Evolutionary conservation across 1,284 basidiomycete genomes (phyloP).

Genomic region (Puccinia polysora): DNA sequence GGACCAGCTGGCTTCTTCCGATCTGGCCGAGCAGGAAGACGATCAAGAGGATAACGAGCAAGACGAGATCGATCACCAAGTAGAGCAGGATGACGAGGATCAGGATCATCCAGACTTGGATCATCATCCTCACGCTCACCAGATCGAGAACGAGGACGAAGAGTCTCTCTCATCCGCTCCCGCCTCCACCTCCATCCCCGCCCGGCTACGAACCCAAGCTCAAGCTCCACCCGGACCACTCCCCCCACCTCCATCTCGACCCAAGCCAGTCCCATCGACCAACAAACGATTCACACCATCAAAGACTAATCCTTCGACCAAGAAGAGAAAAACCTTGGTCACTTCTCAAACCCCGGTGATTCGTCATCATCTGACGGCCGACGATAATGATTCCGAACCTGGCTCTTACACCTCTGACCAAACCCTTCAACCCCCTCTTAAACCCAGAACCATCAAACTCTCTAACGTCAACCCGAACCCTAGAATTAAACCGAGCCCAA

Average conservation of each 20-base stretch:
- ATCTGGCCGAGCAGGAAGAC: neutral
- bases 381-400: conserved; percentile 6
- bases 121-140: too few relatives aligned
- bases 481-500: conserved; percentile 7
- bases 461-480: conserved; percentile 1
- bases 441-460: neutral
- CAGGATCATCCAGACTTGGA: neutral
- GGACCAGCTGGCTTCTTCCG: conserved; percentile 38
- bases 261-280: too few relatives aligned
- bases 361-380: neutral
- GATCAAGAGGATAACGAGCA: conserved; percentile 29
- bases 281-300: too few relatives aligned
- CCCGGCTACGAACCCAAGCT: neutral
- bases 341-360: neutral
- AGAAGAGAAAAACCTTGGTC: neutral
- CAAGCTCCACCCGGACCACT: too few relatives aligned
- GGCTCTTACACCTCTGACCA: conserved; percentile 26
- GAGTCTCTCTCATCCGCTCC: neutral
- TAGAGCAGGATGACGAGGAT: neutral
- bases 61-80: neutral
- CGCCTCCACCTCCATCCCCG: neutral
- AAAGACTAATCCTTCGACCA: conserved; percentile 5
- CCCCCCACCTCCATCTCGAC: too few relatives aligned
- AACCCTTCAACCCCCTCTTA: neutral
- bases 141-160: neutral